phyloP scores from a whole-genome alignment of 2,329 filamentous ascomycete genomes.

The Aaosphaeria pasadenensis region DNA sequence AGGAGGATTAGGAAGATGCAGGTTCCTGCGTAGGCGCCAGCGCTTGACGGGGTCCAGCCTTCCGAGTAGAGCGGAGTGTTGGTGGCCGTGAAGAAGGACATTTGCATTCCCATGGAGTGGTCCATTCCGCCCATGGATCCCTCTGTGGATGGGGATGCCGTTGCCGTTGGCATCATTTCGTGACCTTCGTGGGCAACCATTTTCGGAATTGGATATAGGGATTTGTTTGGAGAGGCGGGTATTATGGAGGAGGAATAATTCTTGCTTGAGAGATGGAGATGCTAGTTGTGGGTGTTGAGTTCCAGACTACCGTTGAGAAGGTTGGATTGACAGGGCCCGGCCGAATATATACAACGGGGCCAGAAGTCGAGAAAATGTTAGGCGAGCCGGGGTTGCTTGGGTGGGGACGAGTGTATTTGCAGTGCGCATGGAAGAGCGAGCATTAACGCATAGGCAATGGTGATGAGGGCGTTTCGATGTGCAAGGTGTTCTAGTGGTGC shows the following conservation, averaged over 20 bases:
- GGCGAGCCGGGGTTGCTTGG: no score
- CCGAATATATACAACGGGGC: no score
- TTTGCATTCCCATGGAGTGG: slow-evolving; percentile 44
- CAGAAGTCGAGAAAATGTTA: no score
- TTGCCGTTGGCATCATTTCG: slow-evolving; percentile 5
- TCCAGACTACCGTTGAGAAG: slow-evolving; percentile 24
- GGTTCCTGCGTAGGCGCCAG: slow-evolving; percentile 77
- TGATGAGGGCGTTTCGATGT: no score
- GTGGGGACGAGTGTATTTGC: no score
- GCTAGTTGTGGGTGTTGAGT: slow-evolving; percentile 14
- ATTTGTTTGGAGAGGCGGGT: neutral
- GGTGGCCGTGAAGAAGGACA: slow-evolving; percentile 64
- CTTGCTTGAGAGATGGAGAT: no score
- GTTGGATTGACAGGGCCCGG: slow-evolving; percentile 3
- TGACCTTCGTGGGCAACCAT: slow-evolving; percentile 34
- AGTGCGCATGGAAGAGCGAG: no score
- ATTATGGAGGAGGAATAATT: no score
- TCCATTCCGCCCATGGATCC: slow-evolving; percentile 15
- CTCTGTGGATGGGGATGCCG: neutral
- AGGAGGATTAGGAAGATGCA: slow-evolving; percentile 88
- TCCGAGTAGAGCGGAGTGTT: slow-evolving; percentile 64
- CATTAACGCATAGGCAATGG: no score
- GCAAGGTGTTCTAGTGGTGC: neutral
- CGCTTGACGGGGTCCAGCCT: slow-evolving; percentile 69
- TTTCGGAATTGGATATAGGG: neutral